Evolutionary conservation across 129 eudicot species (phyloP).

Genomic region (Helianthus tuberosus): DNA sequence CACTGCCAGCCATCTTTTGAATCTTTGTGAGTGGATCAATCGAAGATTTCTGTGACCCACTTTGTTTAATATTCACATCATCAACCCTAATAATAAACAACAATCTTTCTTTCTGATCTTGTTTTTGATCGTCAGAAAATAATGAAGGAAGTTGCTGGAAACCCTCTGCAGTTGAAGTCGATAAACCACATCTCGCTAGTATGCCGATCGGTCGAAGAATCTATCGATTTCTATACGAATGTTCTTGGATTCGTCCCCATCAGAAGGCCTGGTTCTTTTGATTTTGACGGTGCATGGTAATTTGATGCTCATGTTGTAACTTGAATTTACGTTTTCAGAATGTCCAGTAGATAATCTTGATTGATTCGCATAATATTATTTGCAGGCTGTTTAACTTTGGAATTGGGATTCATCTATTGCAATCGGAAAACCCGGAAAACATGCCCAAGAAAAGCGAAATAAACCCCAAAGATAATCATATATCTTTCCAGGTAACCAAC

Average conservation of each 20-base stretch:
- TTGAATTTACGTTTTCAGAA: not conserved
- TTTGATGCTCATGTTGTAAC: not conserved
- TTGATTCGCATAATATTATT: not conserved
- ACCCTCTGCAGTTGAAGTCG: slow-evolving; percentile 79
- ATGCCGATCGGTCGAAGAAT: slow-evolving; percentile 73
- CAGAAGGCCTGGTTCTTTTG: slow-evolving; percentile 84
- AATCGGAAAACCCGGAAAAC: slow-evolving; percentile 55
- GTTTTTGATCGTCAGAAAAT: slow-evolving; percentile 19
- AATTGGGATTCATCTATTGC: slow-evolving; percentile 84
- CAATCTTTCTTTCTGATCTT: not conserved
- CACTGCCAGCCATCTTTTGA: slow-evolving; percentile 1
- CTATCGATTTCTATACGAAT: slow-evolving; percentile 66
- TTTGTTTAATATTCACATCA: slow-evolving; percentile 1
- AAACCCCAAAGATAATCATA: slow-evolving; percentile 87
- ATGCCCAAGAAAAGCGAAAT: slow-evolving; percentile 63
- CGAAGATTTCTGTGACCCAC: not conserved
- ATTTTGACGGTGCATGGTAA: slow-evolving; percentile 93
- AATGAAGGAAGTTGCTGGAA: slow-evolving; percentile 61
- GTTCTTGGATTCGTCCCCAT: slow-evolving; percentile 86
- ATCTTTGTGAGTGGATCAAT: not conserved
- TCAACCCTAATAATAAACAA: not conserved
- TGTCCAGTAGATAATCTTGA: not conserved
- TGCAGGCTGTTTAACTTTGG: slow-evolving; percentile 79
- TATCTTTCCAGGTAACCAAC: slow-evolving; percentile 75
- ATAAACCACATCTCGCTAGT: slow-evolving; percentile 84